These are phyloP conservation scores for Kwoniella heveanensis DNA, from an alignment of 768 basidiomycete genomes.

Conservation along the genomic window DNA sequence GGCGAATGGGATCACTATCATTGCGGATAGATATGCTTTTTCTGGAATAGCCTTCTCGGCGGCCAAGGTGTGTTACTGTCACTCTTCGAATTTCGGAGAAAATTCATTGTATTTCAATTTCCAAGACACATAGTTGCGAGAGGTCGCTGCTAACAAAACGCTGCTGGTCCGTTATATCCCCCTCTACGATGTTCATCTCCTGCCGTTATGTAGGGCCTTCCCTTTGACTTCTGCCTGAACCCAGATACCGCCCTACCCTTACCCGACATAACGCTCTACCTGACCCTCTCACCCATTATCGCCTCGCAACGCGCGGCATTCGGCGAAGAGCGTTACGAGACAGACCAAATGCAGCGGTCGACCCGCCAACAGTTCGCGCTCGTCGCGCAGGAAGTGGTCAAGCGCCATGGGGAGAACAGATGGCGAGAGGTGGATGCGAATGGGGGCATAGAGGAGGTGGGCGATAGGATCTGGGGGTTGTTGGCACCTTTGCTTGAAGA, in stretches of 20 bases:
- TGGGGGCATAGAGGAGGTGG: constrained; percentile 46
- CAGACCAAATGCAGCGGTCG: constrained; percentile 32
- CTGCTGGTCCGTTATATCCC: no score
- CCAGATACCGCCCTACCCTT: constrained; percentile 86
- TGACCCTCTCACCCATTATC: constrained; percentile 73
- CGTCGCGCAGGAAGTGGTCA: constrained; percentile 39
- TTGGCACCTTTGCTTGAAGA: constrained; percentile 20
- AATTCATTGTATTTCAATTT: not conserved
- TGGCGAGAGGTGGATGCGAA: constrained; percentile 46
- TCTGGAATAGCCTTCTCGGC: constrained; percentile 84
- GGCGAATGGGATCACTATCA: constrained; percentile 67
- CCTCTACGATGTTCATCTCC: no score
- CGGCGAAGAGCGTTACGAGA: constrained; percentile 83
- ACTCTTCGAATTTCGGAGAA: not conserved
- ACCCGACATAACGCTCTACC: constrained; percentile 84
- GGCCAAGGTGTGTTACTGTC: constrained; percentile 56
- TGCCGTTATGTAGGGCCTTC: constrained; percentile 61
- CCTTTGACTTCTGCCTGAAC: constrained; percentile 78
- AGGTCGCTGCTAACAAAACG: no score
- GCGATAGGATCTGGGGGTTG: constrained; percentile 33
- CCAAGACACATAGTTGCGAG: no score
- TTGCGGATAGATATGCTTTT: constrained; percentile 95
- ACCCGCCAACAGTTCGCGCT: constrained; percentile 43
- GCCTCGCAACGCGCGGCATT: constrained; percentile 75
- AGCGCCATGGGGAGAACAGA: constrained; percentile 30